A percentile compares a stretch with the other conserved stretches of the same genome.
phyloP scores from a whole-genome alignment of 306 rosid genomes.

The Prunus mira region DNA sequence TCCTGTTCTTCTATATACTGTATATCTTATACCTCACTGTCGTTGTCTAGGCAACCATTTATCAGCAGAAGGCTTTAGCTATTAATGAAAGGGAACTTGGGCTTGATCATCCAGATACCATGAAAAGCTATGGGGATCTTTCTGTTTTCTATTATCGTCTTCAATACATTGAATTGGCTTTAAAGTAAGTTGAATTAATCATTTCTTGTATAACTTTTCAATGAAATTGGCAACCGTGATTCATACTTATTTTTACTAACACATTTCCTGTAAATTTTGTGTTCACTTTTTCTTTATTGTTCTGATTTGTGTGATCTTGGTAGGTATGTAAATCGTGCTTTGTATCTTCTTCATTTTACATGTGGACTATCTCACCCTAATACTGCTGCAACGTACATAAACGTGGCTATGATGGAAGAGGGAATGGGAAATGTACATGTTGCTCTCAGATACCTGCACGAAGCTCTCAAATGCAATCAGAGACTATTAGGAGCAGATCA shows the following conservation, averaged over 20 bases:
- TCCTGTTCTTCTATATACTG: not conserved
- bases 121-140: constrained; percentile 99
- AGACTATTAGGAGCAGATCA: constrained; percentile 93
- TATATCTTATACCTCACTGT: not conserved
- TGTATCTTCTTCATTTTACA: constrained; percentile 91
- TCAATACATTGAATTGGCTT: constrained; percentile 90
- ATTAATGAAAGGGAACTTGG: constrained; percentile 97
- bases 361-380: constrained; percentile 96
- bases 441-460: constrained; percentile 94
- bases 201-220: constrained; percentile 14
- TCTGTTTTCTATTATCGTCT: constrained; percentile 94
- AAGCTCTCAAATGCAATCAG: constrained; percentile 96
- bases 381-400: constrained; percentile 97
- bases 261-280: not conserved
- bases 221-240: not conserved
- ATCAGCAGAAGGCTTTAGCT: constrained; percentile 93
- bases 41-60: constrained; percentile 75
- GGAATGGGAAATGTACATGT: constrained; percentile 95
- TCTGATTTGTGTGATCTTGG: constrained; percentile 19
- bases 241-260: not conserved
- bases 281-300: constrained; percentile 6
- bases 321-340: constrained; percentile 94
- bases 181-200: constrained; percentile 60
- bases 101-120: constrained; percentile 96
- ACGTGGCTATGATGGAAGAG: constrained; percentile 99